These are phyloP conservation scores for Fraxinus excelsior DNA, from an alignment of 257 asterid species.

Conservation along the genomic window DNA sequence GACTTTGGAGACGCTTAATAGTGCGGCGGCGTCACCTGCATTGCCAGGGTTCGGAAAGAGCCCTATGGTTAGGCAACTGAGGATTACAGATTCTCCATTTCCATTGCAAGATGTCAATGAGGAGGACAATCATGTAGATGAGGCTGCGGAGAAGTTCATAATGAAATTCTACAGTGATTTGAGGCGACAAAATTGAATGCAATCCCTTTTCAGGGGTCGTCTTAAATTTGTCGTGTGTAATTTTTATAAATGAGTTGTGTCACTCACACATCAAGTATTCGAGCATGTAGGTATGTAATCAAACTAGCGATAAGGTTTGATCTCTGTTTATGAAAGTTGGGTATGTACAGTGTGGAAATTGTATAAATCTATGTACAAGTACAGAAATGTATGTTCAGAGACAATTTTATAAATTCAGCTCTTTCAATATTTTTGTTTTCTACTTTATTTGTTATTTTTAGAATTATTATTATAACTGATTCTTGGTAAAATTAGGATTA, in stretches of 20 bases:
- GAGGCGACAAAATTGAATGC: conserved; percentile 38
- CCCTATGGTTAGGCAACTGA: conserved; percentile 65
- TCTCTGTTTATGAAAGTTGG: neutral
- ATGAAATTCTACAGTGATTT: conserved; percentile 46
- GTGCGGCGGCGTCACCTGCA: conserved; percentile 53
- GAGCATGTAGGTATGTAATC: neutral
- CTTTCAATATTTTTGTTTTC: too few relatives aligned
- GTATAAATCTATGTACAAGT: neutral
- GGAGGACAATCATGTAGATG: conserved; percentile 40
- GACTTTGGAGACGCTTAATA: conserved; percentile 42
- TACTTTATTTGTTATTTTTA: too few relatives aligned
- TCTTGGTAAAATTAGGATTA: too few relatives aligned
- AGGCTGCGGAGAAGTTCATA: conserved; percentile 61
- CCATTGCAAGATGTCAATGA: conserved; percentile 45
- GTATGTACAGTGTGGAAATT: neutral
- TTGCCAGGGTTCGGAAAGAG: conserved; percentile 71
- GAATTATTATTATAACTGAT: too few relatives aligned
- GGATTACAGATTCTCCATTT: conserved; percentile 61
- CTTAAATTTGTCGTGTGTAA: neutral
- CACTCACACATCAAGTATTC: neutral
- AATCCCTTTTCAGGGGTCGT: conserved; percentile 11
- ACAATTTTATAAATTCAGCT: too few relatives aligned
- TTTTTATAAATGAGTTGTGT: neutral
- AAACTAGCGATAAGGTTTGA: too few relatives aligned
- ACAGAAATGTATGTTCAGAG: too few relatives aligned